Evolutionary conservation across 768 basidiomycete genomes (phyloP), one percentile per base, ranked within the genome.

Genomic region (Suillus decipiens): DNA sequence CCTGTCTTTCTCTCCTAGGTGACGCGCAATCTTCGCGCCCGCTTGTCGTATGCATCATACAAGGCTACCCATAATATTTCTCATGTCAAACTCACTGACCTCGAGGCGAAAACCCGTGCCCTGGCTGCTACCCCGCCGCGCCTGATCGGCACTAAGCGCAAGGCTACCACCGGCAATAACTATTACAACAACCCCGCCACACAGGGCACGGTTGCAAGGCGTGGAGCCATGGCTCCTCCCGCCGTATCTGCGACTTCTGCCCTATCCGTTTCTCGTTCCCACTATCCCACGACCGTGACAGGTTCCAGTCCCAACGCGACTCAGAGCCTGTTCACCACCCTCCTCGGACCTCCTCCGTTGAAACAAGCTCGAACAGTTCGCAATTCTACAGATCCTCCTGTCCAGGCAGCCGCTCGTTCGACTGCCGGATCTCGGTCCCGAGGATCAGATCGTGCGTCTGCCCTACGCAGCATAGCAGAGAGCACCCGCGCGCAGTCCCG

Each of bases 1-100:
- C 70, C 67, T 77, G 70, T 71, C 65, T 72, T 71, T 43, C 64
- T 62, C 57, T 56, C 64, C 63, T 79, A 94, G 92, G 86, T 94
- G 37, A 90, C 91, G 71, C 89, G 90, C 72, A 87, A 84, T 60
- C 82, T 95, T 62, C 87, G 93, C 65, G 83, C 92, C 69, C 88
- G 92, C 67, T 84, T 95, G 59, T 84, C 90, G 0, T 92, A 92
- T 76, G 92, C 92, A 28, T 88, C 89, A 1, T 93, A 89, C 82
- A 94, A 94, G 77, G 90, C 92, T 5, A 82, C 82, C 15, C 84
- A 92, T 74, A 89, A 92, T 73, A 76, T 90, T 61, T 79, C 88
- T 11, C 84, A 87, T 61, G 78, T 86, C 57, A 80, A 88, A 51
- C 77, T 93, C 56, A 82, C 83, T 69, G 90, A 93, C 65, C 83